Percentiles rank a stretch among this genome's conserved stretches.
These are phyloP conservation scores for Pythium brachiatum DNA, from an alignment of 352 stramenopile species.

Conservation along the genomic window DNA sequence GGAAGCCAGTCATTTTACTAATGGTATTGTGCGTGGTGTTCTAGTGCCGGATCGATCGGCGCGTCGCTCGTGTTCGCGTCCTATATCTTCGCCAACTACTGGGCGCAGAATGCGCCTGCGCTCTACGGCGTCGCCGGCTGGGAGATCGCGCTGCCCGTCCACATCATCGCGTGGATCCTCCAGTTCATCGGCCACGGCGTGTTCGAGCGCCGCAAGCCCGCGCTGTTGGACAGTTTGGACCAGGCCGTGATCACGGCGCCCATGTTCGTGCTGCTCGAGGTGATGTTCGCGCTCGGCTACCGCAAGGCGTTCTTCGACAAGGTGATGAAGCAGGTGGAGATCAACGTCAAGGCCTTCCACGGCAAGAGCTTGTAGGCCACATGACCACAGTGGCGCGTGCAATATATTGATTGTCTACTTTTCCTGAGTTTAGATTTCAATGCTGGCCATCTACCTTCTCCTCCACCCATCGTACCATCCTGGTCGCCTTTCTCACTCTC, in stretches of 20 bases:
- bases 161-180: conserved; percentile 47
- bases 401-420: no score
- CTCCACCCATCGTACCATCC: neutral
- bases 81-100: conserved; percentile 36
- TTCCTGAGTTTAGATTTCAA: no score
- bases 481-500: neutral
- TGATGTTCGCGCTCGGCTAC: conserved; percentile 48
- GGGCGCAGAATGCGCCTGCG: conserved; percentile 16
- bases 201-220: conserved; percentile 56
- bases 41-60: conserved; percentile 32
- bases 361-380: conserved; percentile 24
- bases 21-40: no score
- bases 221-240: conserved; percentile 58
- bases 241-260: conserved; percentile 50
- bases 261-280: conserved; percentile 62
- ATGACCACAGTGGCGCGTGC: no score
- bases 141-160: conserved; percentile 34
- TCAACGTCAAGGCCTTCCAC: conserved; percentile 43
- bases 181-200: conserved; percentile 62
- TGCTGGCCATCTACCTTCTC: no score
- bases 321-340: conserved; percentile 38
- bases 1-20: no score
- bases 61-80: conserved; percentile 34
- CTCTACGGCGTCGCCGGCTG: conserved; percentile 31
- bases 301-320: conserved; percentile 34